phyloP scores from a whole-genome alignment of 495 filamentous ascomycete species.

The Talaromyces liani region DNA sequence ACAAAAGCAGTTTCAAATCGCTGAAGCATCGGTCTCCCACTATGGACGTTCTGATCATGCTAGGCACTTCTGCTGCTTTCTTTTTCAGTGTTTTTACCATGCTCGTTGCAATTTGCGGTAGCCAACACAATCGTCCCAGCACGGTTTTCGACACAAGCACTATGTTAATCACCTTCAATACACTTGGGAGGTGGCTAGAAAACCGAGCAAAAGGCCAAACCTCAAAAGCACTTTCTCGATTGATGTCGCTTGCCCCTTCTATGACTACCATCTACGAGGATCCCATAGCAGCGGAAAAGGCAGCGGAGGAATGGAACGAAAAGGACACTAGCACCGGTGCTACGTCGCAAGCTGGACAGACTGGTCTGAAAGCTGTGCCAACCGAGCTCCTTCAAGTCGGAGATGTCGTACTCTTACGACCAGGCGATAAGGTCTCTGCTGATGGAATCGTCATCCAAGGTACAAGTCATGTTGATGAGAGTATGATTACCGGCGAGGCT shows the following conservation, averaged over 20 bases:
- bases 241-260: slow-evolving; percentile 93
- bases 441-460: slow-evolving; percentile 83
- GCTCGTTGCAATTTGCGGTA: slow-evolving; percentile 63
- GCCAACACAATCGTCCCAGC: slow-evolving; percentile 66
- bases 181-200: slow-evolving; percentile 84
- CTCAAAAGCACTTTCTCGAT: slow-evolving; percentile 82
- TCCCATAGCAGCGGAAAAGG: slow-evolving; percentile 86
- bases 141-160: slow-evolving; percentile 97
- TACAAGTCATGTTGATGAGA: slow-evolving; percentile 92
- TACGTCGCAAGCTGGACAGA: slow-evolving; percentile 46
- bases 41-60: slow-evolving; percentile 94
- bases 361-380: slow-evolving; percentile 74
- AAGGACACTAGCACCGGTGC: slow-evolving; percentile 11
- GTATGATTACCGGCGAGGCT: slow-evolving; percentile 97
- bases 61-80: slow-evolving; percentile 95
- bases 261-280: slow-evolving; percentile 99
- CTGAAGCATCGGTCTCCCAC: slow-evolving; percentile 84
- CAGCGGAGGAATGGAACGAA: slow-evolving; percentile 69
- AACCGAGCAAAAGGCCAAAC: slow-evolving; percentile 96
- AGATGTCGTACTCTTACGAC: slow-evolving; percentile 86
- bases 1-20: slow-evolving; percentile 82
- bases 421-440: slow-evolving; percentile 94
- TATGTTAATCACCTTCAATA: slow-evolving; percentile 97
- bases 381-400: slow-evolving; percentile 94
- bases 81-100: slow-evolving; percentile 93